Base-by-base conservation (phyloP, 441 rosid species). In the Omphalea diandra region DNA sequence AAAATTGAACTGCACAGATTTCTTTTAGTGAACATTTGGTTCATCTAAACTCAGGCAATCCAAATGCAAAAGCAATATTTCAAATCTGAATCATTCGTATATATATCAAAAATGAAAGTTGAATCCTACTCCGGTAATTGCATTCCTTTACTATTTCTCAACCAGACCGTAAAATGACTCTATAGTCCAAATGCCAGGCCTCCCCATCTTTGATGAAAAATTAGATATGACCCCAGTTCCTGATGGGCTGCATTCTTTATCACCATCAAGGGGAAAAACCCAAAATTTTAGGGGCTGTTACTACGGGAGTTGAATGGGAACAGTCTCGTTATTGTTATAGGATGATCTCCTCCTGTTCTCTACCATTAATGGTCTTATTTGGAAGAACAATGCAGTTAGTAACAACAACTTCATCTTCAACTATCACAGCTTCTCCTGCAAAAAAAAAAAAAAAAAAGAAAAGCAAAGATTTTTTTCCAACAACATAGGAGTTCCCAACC, bases 311-410 rank as follows among this genome's bases (percentile, higher is more conserved):
- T 46, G 56, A 29, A 5, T 27, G 12, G 24, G 14, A n/a, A 27
- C 4, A 18, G 4, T 4, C 22, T 35, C 15, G 7, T 26, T n/a
- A 9, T 5, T 50, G 22, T 81, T 82, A 89, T 64, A 91, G 78
- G 70, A 91, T 87, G 63, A 86, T 91, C 73, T 89, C 95, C 0
- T 89, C 89, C 60, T 88, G 90, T 50, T 85, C 90, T 41, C 87
- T 84, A 35, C 74, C 55, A 57, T 81, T 85, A 29, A 89, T 87
- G 46, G 79, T 82, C 74, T 89, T 87, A 43, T 86, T 82, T 27
- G 89, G 92, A 49, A 91, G 97, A 71, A 91, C 92, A 46, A 91
- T 88, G 80, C 96, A 81, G 81, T 87, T 88, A 63, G 77, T 80
- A 47, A 91, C 82, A 43, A 86, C 85, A 7, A 83, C 87, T 81